Base-by-base conservation (phyloP, 257 asterid genomes). In the Solanum sejunctum region DNA sequence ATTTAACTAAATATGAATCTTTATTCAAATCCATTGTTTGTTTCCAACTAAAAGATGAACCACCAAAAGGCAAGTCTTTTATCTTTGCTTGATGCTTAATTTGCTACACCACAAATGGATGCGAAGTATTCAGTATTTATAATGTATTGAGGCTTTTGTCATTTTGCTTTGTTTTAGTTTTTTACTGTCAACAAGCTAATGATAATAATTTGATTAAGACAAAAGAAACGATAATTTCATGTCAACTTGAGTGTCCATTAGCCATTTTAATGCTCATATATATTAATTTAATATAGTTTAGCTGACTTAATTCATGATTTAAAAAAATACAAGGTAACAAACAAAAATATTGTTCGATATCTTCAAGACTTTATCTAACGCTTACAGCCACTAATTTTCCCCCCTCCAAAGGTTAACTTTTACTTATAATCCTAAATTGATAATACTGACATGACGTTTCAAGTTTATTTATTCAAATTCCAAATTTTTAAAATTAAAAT, bases 21-120 rank as follows among this genome's bases (percentile, higher is more conserved):
- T 8, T 75, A 8, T 86, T 87, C 92, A 87, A 85, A 88, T 86
- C 86, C 89, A 86, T 89, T 49, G 4, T 9, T 17, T 23, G n/a
- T 61, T 49, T 13, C 43, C 28, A 10, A 52, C 15, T 21, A 67
- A 21, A 32, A 45, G 49, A 18, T 26, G 80, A 56, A 43, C 18
- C 75, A 67, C 32, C 1, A 32, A 7, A 21, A 63, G 32, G 39
- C 21, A 16, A 9, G 23, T 70, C 15, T 85, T 60, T 43, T 55
- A 80, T 51, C 64, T 13, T 63, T 66, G 57, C 18, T 84, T 43
- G 88, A 41, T 72, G 49, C 69, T 58, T 60, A 55, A 54, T 56
- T 23, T 47, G 16, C 58, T 75, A 80, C 66, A 84, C 85, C 85
- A 81, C n/a, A 36, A 60, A 45, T 17, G 9, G 21, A 78, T 51